A percentile compares a stretch with the other conserved stretches of the same genome.
Evolutionary conservation across 83 land plant species (phyloP).

Genomic region (Picea abies): DNA sequence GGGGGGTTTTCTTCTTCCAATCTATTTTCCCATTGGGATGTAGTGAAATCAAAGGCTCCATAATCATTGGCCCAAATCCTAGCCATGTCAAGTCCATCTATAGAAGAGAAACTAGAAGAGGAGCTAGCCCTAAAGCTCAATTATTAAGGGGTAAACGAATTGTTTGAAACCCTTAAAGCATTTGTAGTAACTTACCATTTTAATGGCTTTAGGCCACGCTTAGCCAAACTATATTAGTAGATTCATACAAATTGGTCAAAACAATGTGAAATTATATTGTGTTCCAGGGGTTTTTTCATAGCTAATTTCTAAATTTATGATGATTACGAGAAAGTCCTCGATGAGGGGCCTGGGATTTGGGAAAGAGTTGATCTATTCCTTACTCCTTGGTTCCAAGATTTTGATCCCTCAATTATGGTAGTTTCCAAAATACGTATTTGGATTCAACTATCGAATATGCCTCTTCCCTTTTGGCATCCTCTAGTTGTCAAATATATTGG

Average conservation of each 20-base stretch:
- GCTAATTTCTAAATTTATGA: neutral
- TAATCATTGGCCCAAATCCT: neutral
- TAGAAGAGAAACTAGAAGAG: neutral
- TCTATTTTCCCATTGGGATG: neutral
- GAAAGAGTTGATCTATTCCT: neutral
- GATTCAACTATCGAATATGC: neutral
- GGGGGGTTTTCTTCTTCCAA: neutral
- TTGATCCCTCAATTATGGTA: neutral
- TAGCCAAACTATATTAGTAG: neutral
- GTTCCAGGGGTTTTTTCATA: neutral
- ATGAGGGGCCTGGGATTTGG: neutral
- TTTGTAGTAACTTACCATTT: neutral
- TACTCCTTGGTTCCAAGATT: neutral
- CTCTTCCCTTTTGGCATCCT: neutral
- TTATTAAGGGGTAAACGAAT: neutral
- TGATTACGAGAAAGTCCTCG: neutral
- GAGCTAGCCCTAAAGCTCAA: neutral
- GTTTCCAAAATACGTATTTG: neutral
- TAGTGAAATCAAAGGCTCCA: neutral
- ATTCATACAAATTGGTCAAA: neutral
- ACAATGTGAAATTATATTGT: neutral
- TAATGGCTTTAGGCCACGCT: neutral
- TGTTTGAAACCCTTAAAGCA: neutral
- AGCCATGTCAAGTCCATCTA: neutral
- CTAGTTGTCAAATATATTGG: neutral